Conservation (phyloP, 768 basidiomycete genomes). For the Xerocomus potaroensis region DNA sequence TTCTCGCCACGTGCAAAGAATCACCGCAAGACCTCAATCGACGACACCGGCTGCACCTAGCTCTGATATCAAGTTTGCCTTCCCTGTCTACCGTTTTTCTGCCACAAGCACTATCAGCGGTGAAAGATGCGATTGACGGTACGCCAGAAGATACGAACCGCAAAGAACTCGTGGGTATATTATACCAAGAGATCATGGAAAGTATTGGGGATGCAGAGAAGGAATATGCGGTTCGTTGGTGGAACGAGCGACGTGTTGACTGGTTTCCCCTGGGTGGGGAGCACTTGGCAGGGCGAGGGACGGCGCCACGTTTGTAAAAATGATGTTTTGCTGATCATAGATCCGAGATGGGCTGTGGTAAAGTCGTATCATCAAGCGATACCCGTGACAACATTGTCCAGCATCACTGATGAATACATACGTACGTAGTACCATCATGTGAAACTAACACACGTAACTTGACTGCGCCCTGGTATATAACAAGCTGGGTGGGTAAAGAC, state of each 20-base stretch:
- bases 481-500: no score
- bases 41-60: conserved; percentile 55
- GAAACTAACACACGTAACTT: not conserved
- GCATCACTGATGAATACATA: no score
- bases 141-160: conserved; percentile 29
- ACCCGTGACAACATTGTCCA: not conserved
- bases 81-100: conserved; percentile 58
- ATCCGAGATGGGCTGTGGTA: not conserved
- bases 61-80: conserved; percentile 61
- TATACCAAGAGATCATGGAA: conserved; percentile 62
- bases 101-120: conserved; percentile 48
- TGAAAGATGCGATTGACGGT: conserved; percentile 31
- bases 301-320: conserved; percentile 14
- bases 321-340: no score
- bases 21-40: conserved; percentile 18
- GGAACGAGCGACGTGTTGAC: conserved; percentile 46
- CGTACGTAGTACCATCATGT: no score
- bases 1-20: conserved; percentile 46
- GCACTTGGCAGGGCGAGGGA: not conserved
- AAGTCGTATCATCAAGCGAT: not conserved
- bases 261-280: conserved; percentile 21
- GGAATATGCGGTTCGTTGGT: conserved; percentile 66
- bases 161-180: conserved; percentile 49
- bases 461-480: no score
- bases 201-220: conserved; percentile 67